Base-by-base conservation (phyloP, 441 rosid species). In the Pelargonium australe region DNA sequence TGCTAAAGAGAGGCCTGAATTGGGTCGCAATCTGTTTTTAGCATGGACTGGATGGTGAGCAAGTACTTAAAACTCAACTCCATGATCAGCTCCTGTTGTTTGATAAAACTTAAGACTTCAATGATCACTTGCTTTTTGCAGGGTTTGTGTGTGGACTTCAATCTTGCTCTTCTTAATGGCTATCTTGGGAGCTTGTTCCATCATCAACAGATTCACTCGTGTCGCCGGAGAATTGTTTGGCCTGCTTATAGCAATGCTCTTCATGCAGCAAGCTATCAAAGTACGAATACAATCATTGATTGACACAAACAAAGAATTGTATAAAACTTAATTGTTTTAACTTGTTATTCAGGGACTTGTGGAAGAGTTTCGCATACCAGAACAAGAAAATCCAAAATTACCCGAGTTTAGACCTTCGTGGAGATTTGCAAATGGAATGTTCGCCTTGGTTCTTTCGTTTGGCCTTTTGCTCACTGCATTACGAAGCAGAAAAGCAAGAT, bases 211-310 rank as follows among this genome's bases (percentile, higher is more conserved):
- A 77, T 89, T 89, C 77, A 89, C 95, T 5, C 88, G 95, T 40
- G n/a, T 89, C 72, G 92, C 95, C 47, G 92, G 95, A 76, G 95
- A 89, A 87, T 75, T 89, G 55, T 89, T 89, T 77, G 95, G 95
- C 68, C 85, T 89, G 72, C 87, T 89, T 63, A 87, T 89, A 74
- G 92, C 92, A 68, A 89, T 89, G 86, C 89, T 89, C 66, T 89
- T 89, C 72, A 89, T 87, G 91, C 90, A 89, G 82, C 90, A 89
- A 75, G 95, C 91, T 14, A 86, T 89, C 69, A 82, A 85, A 76
- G 95, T 89, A 71, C 80, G 85, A 69, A 23, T 23, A 23, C 25
- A 23, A 23, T 23, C 25, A 19, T 60, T 12, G 28, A 55, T 55
- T 14, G 37, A n/a, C n/a, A 4, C 31, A 28, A 28, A 28, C 31